Percentiles rank a stretch among this genome's conserved stretches.
Conservation (phyloP, 306 rosid species). For the Herpetospermum pedunculosum region DNA sequence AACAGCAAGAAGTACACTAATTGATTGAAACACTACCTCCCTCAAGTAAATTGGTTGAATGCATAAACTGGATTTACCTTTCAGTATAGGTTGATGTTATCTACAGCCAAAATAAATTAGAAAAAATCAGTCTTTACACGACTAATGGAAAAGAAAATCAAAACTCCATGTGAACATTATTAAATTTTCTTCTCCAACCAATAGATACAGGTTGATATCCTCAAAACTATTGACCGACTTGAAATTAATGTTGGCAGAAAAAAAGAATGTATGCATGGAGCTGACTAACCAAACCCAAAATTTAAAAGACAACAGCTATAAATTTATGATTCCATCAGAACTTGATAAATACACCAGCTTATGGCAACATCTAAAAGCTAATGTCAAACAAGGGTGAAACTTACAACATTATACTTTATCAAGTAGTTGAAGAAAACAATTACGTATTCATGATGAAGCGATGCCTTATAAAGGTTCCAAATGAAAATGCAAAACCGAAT, state of each 20-base stretch:
- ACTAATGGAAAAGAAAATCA: not conserved
- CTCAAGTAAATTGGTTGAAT: not conserved
- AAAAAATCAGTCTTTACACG: slow-evolving; percentile 6
- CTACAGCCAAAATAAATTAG: slow-evolving; percentile 26
- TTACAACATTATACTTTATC: not conserved
- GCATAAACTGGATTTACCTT: slow-evolving; percentile 33
- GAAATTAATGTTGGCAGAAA: not conserved
- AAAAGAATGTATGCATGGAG: not conserved
- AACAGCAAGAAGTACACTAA: not conserved
- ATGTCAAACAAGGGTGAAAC: not conserved
- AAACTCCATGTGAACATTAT: not conserved
- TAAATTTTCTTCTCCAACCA: not conserved
- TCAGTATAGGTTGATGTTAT: slow-evolving; percentile 42
- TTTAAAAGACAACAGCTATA: not conserved
- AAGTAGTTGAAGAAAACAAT: not conserved
- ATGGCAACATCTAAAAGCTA: not conserved
- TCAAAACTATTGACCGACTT: not conserved
- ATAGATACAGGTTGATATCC: not conserved
- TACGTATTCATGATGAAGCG: not conserved
- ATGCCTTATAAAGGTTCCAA: not conserved
- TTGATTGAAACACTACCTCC: not conserved
- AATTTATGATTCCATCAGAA: not conserved
- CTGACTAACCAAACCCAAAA: not conserved
- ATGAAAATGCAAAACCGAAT: not conserved
- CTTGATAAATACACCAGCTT: not conserved